A percentile compares a stretch with the other conserved stretches of the same genome.
phyloP scores from a whole-genome alignment of 805 yeast genomes.

The Jamesozyma jinghongensis region DNA sequence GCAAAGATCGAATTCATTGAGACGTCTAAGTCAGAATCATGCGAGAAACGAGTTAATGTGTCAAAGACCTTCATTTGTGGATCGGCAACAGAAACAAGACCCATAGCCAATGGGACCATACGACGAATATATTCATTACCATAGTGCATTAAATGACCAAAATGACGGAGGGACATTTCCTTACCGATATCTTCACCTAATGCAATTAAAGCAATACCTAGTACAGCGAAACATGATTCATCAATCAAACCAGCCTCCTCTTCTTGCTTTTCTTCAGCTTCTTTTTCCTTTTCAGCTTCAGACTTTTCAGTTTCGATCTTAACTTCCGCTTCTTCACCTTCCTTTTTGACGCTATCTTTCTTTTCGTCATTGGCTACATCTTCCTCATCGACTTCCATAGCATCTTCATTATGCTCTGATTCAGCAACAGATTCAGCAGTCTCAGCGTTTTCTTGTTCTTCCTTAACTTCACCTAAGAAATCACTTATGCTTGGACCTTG shows the following conservation, averaged over 20 bases:
- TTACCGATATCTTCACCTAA: constrained; percentile 98
- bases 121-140: constrained; percentile 86
- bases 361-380: constrained; percentile 8
- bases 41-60: constrained; percentile 90
- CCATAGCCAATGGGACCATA: constrained; percentile 98
- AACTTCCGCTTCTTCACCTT: constrained; percentile 34
- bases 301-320: constrained; percentile 14
- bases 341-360: constrained; percentile 32
- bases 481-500: constrained; percentile 29
- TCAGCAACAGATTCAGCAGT: constrained; percentile 12
- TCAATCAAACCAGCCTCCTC: constrained; percentile 28
- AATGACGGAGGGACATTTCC: constrained; percentile 95
- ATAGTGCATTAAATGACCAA: constrained; percentile 95
- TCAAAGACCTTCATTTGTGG: constrained; percentile 97
- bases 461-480: constrained; percentile 23
- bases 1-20: constrained; percentile 92
- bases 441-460: constrained; percentile 17
- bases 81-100: constrained; percentile 82
- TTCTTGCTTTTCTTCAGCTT: constrained; percentile 24
- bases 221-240: constrained; percentile 70
- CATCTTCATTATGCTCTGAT: constrained; percentile 17
- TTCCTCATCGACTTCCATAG: constrained; percentile 17
- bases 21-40: constrained; percentile 88
- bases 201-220: constrained; percentile 89
- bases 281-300: constrained; percentile 19